phyloP scores from a whole-genome alignment of 2,329 filamentous ascomycete species.

The Cladosporium velox region DNA sequence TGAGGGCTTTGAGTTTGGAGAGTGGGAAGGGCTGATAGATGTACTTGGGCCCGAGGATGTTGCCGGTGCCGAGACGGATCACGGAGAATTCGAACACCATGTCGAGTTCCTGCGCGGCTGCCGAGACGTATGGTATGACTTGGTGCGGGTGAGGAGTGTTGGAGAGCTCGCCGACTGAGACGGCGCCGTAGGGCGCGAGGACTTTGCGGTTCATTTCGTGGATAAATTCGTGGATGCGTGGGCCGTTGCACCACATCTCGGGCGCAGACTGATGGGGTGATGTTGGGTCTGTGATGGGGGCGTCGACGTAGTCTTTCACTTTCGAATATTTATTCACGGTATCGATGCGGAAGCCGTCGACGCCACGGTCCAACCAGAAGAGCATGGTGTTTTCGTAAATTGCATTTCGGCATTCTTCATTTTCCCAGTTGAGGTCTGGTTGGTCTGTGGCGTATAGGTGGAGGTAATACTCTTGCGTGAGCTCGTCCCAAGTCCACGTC shows the following conservation, averaged over 20 bases:
- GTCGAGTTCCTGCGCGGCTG: slow-evolving; percentile 58
- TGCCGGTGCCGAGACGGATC: slow-evolving; percentile 48
- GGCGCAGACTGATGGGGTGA: slow-evolving; percentile 13
- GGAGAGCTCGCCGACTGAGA: slow-evolving; percentile 57
- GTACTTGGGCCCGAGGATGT: slow-evolving; percentile 27
- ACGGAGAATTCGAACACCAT: slow-evolving; percentile 76
- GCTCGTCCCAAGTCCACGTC: slow-evolving; percentile 71
- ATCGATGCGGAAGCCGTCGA: slow-evolving; percentile 48
- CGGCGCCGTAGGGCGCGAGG: slow-evolving; percentile 51
- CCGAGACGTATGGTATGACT: slow-evolving; percentile 56
- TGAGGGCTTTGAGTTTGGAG: slow-evolving; percentile 12
- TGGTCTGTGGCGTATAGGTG: slow-evolving; percentile 76
- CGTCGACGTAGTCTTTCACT: slow-evolving; percentile 1
- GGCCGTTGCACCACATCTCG: slow-evolving; percentile 34
- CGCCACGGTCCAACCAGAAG: slow-evolving; percentile 75
- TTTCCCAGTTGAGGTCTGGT: slow-evolving; percentile 85
- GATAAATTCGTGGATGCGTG: slow-evolving; percentile 51
- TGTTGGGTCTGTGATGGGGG: slow-evolving; percentile 13
- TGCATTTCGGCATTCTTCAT: slow-evolving; percentile 65
- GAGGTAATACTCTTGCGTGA: slow-evolving; percentile 73
- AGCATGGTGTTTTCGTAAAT: slow-evolving; percentile 61
- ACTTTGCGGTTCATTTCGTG: slow-evolving; percentile 47
- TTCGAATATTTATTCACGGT: slow-evolving; percentile 33
- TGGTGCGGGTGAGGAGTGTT: slow-evolving; percentile 51
- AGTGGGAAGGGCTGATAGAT: slow-evolving; percentile 24